phyloP scores from a whole-genome alignment of 306 rosid species.

The Fagus crenata region DNA sequence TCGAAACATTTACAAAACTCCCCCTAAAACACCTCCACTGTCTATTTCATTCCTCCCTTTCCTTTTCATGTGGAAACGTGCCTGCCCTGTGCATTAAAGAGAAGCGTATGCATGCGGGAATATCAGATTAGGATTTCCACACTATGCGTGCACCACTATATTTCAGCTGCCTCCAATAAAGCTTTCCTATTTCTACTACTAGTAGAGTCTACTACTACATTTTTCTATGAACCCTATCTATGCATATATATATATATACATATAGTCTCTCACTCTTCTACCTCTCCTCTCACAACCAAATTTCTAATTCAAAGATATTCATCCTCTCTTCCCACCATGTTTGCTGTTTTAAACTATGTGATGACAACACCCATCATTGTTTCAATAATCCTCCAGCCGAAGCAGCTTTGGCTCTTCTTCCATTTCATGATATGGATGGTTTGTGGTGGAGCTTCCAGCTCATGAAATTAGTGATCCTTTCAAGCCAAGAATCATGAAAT shows the following conservation, averaged over 20 bases:
- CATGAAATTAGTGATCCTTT: conserved; percentile 21
- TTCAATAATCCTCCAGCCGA: background rate
- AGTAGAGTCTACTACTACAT: background rate
- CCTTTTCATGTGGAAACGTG: conserved; percentile 62
- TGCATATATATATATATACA: background rate
- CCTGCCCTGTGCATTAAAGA: conserved; percentile 58
- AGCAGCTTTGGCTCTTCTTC: conserved; percentile 17
- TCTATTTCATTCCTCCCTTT: conserved; percentile 25
- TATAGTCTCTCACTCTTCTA: background rate
- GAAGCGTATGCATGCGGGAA: conserved; percentile 86
- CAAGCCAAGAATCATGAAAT: conserved; percentile 19
- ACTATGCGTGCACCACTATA: conserved; percentile 58
- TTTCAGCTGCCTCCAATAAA: conserved; percentile 20
- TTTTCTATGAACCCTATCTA: background rate
- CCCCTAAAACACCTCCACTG: conserved; percentile 22
- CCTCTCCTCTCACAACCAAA: background rate
- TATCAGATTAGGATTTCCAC: conserved; percentile 45
- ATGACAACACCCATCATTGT: conserved; percentile 9
- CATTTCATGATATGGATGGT: conserved; percentile 22
- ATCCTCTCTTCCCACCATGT: conserved; percentile 26
- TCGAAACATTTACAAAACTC: conserved; percentile 13
- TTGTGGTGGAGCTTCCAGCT: conserved; percentile 15
- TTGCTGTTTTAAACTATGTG: conserved; percentile 19
- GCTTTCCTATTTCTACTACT: conserved; percentile 4
- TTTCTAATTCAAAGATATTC: conserved; percentile 21